phyloP scores from a whole-genome alignment of 208 protist genomes.

The Trypanosoma rangeli region DNA sequence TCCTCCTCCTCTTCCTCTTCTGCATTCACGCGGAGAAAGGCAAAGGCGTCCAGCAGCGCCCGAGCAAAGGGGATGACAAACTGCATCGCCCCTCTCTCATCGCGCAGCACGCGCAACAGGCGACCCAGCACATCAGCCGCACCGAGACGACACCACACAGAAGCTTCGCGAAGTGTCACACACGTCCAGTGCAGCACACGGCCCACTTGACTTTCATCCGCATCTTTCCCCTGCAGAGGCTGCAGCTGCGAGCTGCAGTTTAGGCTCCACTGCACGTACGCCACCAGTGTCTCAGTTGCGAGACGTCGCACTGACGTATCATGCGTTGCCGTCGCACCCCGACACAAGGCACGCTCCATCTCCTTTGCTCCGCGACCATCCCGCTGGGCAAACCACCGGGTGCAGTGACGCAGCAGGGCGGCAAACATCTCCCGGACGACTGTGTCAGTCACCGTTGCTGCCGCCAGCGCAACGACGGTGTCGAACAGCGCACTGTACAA shows the following conservation, averaged over 20 bases:
- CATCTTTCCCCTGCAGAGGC: neutral
- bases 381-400: conserved; percentile 71
- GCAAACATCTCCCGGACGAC: conserved; percentile 66
- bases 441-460: conserved; percentile 37
- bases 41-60: neutral
- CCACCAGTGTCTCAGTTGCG: conserved; percentile 23
- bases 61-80: neutral
- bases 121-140: conserved; percentile 5
- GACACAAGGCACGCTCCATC: neutral
- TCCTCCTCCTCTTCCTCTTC: neutral
- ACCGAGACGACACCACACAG: neutral
- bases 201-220: neutral
- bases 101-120: neutral
- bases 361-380: neutral
- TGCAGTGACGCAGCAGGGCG: conserved; percentile 65
- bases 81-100: neutral
- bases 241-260: neutral
- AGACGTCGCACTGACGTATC: conserved; percentile 14
- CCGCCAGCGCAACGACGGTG: conserved; percentile 53
- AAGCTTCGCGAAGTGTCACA: neutral
- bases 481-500: conserved; percentile 36
- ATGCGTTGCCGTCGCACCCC: neutral
- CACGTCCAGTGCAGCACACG: neutral
- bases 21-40: neutral
- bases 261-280: conserved; percentile 17